Conservation (phyloP, 768 basidiomycete species). For the Russula dissimulans region DNA sequence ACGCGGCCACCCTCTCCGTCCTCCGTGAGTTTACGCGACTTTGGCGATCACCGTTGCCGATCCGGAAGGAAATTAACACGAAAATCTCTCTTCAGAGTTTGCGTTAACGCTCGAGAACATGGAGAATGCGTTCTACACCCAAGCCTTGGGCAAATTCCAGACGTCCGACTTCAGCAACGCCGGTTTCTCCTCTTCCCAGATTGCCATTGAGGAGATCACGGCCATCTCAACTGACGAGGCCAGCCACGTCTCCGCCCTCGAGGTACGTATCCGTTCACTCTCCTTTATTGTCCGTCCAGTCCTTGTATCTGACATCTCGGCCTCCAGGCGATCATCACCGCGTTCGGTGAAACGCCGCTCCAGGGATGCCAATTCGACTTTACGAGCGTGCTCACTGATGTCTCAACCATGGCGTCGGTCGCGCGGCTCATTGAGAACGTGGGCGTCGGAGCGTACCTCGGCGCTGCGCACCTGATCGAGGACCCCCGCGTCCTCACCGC, state of each 20-base stretch:
- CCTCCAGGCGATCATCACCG: constrained; percentile 37
- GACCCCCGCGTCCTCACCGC: constrained; percentile 52
- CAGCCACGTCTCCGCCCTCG: constrained; percentile 46
- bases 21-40: constrained; percentile 37
- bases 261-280: constrained; percentile 28
- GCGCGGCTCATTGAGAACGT: constrained; percentile 71
- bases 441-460: constrained; percentile 71
- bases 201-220: constrained; percentile 54
- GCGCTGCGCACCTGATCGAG: constrained; percentile 53
- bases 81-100: constrained; percentile 42
- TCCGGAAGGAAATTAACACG: not conserved
- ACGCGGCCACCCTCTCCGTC: constrained; percentile 37
- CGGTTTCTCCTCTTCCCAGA: constrained; percentile 47
- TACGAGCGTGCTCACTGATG: constrained; percentile 48
- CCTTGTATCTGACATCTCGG: not conserved
- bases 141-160: constrained; percentile 58
- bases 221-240: constrained; percentile 54
- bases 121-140: constrained; percentile 58
- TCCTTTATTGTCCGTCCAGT: not conserved
- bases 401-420: constrained; percentile 56
- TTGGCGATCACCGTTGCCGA: constrained; percentile 6
- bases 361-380: constrained; percentile 63
- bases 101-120: constrained; percentile 68
- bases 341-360: constrained; percentile 47
- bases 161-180: constrained; percentile 52